Evolutionary conservation across 1,139 yeast genomes (phyloP).

Genomic region (Lodderomyces margitis): DNA sequence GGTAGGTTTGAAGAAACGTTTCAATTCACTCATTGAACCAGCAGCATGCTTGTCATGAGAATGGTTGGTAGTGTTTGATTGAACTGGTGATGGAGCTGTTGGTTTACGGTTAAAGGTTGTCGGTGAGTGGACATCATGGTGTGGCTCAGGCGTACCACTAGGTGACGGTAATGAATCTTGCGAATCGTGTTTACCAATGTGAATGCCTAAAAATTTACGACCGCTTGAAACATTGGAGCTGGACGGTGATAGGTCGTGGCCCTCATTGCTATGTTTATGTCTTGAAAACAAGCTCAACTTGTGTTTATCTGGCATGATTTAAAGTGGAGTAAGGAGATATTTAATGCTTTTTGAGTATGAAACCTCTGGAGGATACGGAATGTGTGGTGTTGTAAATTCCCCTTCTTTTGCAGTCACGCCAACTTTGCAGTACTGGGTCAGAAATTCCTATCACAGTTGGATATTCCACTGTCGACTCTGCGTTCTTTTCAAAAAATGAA

Average conservation of each 20-base stretch:
- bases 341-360: too few relatives aligned
- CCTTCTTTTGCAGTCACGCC: slow-evolving; percentile 60
- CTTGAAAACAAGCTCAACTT: slow-evolving; percentile 40
- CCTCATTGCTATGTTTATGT: slow-evolving; percentile 28
- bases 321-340: too few relatives aligned
- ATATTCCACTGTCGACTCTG: too few relatives aligned
- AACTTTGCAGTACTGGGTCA: background rate
- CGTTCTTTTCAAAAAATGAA: too few relatives aligned
- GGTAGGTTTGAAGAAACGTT: slow-evolving; percentile 41
- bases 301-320: slow-evolving; percentile 51
- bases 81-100: slow-evolving; percentile 15
- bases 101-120: slow-evolving; percentile 11
- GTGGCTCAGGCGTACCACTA: slow-evolving; percentile 30
- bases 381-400: too few relatives aligned
- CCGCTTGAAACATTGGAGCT: slow-evolving; percentile 33
- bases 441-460: background rate
- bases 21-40: slow-evolving; percentile 40
- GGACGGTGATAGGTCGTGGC: slow-evolving; percentile 32
- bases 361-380: too few relatives aligned
- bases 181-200: slow-evolving; percentile 41
- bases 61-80: slow-evolving; percentile 7
- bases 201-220: slow-evolving; percentile 36
- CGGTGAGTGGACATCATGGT: slow-evolving; percentile 12
- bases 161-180: slow-evolving; percentile 27
- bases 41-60: slow-evolving; percentile 13